Base-by-base conservation (phyloP, 2,329 filamentous ascomycete species). In the Coniella lustricola region DNA sequence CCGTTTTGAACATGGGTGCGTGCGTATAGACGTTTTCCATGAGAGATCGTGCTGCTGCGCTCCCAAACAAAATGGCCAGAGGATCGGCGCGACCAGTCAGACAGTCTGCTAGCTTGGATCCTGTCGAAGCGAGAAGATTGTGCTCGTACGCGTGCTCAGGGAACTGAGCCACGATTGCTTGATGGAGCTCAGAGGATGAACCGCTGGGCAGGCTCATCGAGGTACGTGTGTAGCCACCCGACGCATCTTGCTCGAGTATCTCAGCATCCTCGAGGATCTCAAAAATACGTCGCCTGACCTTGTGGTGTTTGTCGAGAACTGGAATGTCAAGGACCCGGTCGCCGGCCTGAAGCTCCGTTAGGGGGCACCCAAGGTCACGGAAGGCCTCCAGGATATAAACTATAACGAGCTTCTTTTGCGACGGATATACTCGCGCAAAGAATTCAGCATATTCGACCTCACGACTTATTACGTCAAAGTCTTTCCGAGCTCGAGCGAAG, bases 61-160 rank as follows among this genome's bases (percentile, higher is more conserved):
- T 60, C 0, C 61, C 60, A 38, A 74, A 75, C 2, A 74, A 53
- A 1, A 75, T 44, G 1, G 58, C 49, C 0, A 74, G 34, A 4
- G 63, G 60, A 40, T 74, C 67, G 0, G 51, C 53, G 1, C 54
- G 46, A 0, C 70, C 71, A 0, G 55, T 56, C 0, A 75, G 58
- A 43, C 64, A 69, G 0, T 64, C 60, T 1, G 69, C 67, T 0
- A 74, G 58, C 7, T 56, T 46, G 0, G 62, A 48, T 0, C 64
- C 70, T 0, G 62, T 64, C 3, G 56, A 56, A 12, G 60, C 43
- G 1, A 68, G 50, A 0, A 72, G 63, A 16, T 60, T 54, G 22
- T 62, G 55, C 16, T 64, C 64, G 5, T 48, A 57, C 2, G 44
- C 54, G 49, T 71, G 63, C 4, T 61, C 51, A 0, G 69, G 67